Base-by-base conservation (phyloP, 805 yeast species). In the Monosporozyma aerobia region DNA sequence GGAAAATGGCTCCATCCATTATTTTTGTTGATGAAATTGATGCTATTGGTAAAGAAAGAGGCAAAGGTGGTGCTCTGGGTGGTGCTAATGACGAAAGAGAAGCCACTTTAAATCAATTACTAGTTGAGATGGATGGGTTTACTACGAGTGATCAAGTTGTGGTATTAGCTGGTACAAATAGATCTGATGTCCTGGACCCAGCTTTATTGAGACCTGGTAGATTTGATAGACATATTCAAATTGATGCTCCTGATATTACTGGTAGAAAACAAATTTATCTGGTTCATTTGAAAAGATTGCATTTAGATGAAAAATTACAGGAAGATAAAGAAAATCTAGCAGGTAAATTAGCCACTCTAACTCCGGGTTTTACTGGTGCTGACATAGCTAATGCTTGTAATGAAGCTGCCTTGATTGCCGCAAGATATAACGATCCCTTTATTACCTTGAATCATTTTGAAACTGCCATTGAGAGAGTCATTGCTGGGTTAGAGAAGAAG, bases 61-160 rank as follows among this genome's bases (percentile, higher is more conserved):
- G 78, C 49, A 83, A 84, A 60, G 86, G 87, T 41, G 86, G 87
- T 37, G 77, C 78, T 60, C 77, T 83, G 67, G 82, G 86, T 44
- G 95, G 95, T 51, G 83, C 85, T 50, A 88, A 90, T 63, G 97
- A 90, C 69, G 97, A 90, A 74, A 83, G 96, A 68, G 97, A 90
- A 69, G 85, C 89, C 47, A 90, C 97, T 0, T 77, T 90, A 64
- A 90, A 90, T 73, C 97, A 90, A 73, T 75, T 90, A 53, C 76
- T 90, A 57, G 97, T 90, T 44, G 97, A 90, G 69, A 88, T 90
- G 96, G 97, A 90, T 71, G 97, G 97, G 5, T 90, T 90, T 64
- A 83, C 82, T 35, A 77, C 86, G n/a, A 73, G 83, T 41, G 96
- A 90, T 64, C 96, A 90, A 64, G 90, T 90, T 51, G 96, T 90